phyloP scores from a whole-genome alignment of 2,329 filamentous ascomycete species.

The Plenodomus tracheiphilus region DNA sequence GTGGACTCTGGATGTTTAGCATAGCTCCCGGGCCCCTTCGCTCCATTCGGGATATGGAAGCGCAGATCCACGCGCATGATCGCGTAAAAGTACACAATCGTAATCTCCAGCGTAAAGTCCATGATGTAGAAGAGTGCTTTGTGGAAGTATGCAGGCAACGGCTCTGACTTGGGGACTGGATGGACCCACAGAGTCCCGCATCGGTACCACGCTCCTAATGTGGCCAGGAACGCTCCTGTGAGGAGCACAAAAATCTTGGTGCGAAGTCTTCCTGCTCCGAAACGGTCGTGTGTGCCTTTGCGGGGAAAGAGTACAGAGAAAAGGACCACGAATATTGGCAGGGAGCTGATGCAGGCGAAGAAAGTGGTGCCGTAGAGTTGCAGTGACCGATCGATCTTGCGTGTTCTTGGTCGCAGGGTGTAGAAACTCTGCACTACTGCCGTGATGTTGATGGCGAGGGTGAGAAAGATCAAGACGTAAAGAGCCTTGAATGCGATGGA shows the following conservation, averaged over 20 bases:
- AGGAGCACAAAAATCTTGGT: constrained; percentile 68
- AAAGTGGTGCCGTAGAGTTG: constrained; percentile 65
- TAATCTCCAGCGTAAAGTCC: constrained; percentile 73
- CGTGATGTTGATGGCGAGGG: constrained; percentile 67
- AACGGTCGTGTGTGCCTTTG: constrained; percentile 56
- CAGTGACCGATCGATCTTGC: constrained; percentile 61
- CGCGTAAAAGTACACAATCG: constrained; percentile 69
- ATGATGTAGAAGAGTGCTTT: constrained; percentile 78
- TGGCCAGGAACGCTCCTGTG: constrained; percentile 60
- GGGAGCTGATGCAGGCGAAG: constrained; percentile 67
- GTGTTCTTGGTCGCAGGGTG: constrained; percentile 59
- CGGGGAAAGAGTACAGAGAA: constrained; percentile 52
- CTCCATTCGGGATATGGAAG: constrained; percentile 76
- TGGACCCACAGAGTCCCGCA: constrained; percentile 60
- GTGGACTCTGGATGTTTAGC: not conserved
- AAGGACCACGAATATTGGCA: constrained; percentile 63
- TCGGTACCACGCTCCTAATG: constrained; percentile 70
- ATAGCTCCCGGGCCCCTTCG: constrained; percentile 50
- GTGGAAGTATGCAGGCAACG: constrained; percentile 69
- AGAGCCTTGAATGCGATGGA: constrained; percentile 59
- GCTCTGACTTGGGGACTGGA: constrained; percentile 48
- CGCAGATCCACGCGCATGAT: constrained; percentile 70
- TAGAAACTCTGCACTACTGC: constrained; percentile 67
- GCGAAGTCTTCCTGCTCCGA: constrained; percentile 67
- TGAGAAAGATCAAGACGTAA: constrained; percentile 60